Evolutionary conservation across 129 eudicot species (phyloP), one percentile per base, ranked within the genome.

Genomic region (Glebionis coronaria): DNA sequence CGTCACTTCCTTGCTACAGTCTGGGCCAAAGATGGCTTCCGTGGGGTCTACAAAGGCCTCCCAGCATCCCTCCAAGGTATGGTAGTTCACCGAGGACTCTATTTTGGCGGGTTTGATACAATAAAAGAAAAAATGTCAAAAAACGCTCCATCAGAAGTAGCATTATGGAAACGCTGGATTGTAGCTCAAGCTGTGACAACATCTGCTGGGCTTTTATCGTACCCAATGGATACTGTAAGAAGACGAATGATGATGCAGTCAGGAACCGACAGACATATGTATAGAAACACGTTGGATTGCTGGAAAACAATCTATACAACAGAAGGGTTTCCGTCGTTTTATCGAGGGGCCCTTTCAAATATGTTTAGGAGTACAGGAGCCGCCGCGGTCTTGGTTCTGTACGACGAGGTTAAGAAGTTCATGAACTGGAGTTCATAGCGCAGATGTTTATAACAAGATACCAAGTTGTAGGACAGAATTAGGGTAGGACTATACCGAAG

Each of bases 241-340:
- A 81, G 99, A 72, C 82, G 99, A 56, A 94, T 94, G 95, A 94
- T 94, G 99, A 94, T 94, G 99, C 99, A 89, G 28, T 94, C 97
- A 8, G 97, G 99, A 44, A 63, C 81, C 12, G 95, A 77, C 25
- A 29, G 56, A 11, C 90, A 82, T 6, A 86, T 94, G 97, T 94
- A 89, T 68, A 61, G 29, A 45, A 84, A 65, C 66, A 94, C 97
- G 0, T 23, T 86, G 23, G 93, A 94, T 35, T 94, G 99, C 55
- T 94, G 99, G 97, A 81, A 72, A 73, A 94, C 73, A 47, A 89
- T 94, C 12, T 86, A 89, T 31, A 51, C 50, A 69, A 79, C 70
- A 3, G 99, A 87, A 56, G 97, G 99, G 11, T 55, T 89, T 1
- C 18, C 68, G 28, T 94, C 99, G 15, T 94, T 94, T 68, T 94